phyloP scores from a whole-genome alignment of 2,329 filamentous ascomycete species.

The Cordyceps cicadae region DNA sequence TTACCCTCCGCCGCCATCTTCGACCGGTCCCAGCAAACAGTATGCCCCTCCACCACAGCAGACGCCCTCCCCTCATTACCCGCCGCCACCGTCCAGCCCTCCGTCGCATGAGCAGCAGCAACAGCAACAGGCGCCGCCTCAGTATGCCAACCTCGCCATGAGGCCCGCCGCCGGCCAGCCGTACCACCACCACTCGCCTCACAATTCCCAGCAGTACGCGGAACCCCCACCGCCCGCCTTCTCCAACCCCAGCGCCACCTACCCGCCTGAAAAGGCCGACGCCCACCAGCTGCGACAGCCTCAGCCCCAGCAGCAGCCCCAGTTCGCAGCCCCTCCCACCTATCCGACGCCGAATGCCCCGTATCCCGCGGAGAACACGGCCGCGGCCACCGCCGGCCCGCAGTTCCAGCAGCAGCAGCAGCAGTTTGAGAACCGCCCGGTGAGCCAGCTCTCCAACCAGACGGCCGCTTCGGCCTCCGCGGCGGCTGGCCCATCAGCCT shows the following conservation, averaged over 20 bases:
- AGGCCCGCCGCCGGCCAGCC: slow-evolving; percentile 14
- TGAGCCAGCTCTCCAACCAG: slow-evolving; percentile 26
- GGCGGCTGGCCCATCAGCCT: slow-evolving; percentile 25
- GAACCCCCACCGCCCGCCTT: slow-evolving; percentile 6
- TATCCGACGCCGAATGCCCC: slow-evolving; percentile 13
- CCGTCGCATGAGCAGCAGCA: slow-evolving; percentile 17
- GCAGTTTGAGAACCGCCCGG: slow-evolving; percentile 15
- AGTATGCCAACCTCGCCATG: slow-evolving; percentile 17
- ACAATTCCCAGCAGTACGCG: slow-evolving; percentile 1
- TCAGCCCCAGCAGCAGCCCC: slow-evolving; percentile 20
- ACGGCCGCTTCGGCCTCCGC: not conserved
- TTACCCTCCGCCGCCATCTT: slow-evolving; percentile 35
- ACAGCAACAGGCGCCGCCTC: slow-evolving; percentile 17
- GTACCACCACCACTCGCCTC: not conserved
- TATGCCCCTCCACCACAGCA: slow-evolving; percentile 27
- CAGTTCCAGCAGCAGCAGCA: slow-evolving; percentile 17
- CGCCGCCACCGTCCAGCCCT: slow-evolving; percentile 18
- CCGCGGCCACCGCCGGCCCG: not conserved
- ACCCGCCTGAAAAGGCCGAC: slow-evolving; percentile 13
- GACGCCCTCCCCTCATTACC: slow-evolving; percentile 24
- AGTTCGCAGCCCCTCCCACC: slow-evolving; percentile 16
- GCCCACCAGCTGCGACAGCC: slow-evolving; percentile 20
- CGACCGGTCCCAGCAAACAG: slow-evolving; percentile 17
- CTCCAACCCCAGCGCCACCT: slow-evolving; percentile 13
- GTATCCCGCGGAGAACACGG: slow-evolving; percentile 24